Conservation (phyloP, 2,329 filamentous ascomycete species). For the Fusarium sp. region DNA sequence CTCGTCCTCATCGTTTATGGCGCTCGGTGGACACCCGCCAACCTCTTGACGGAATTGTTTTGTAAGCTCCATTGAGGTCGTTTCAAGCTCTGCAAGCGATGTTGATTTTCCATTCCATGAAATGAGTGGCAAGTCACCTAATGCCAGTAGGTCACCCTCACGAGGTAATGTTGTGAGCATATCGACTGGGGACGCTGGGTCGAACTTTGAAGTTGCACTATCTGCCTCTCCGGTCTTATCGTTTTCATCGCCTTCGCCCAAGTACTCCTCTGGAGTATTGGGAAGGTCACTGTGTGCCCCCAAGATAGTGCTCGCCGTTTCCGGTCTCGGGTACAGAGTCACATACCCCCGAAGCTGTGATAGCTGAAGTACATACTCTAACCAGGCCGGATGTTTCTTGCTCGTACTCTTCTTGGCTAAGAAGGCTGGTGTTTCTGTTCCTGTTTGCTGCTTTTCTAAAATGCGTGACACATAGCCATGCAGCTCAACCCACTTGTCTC, state of each 20-base stretch:
- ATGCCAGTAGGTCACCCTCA: constrained; percentile 54
- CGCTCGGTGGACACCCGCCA: constrained; percentile 67
- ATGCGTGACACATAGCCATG: constrained; percentile 80
- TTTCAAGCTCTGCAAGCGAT: constrained; percentile 52
- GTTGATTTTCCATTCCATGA: constrained; percentile 69
- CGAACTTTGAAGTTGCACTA: constrained; percentile 46
- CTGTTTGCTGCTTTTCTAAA: constrained; percentile 56
- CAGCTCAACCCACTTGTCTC: constrained; percentile 86
- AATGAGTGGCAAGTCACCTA: constrained; percentile 66
- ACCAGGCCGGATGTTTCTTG: constrained; percentile 77
- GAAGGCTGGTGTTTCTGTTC: constrained; percentile 51
- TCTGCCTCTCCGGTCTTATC: constrained; percentile 44
- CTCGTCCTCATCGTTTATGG: constrained; percentile 28
- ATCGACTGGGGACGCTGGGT: constrained; percentile 54
- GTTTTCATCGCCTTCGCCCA: constrained; percentile 40
- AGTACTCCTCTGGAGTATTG: constrained; percentile 75
- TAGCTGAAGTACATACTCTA: constrained; percentile 81
- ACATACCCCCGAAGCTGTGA: constrained; percentile 80
- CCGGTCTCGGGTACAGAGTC: constrained; percentile 78
- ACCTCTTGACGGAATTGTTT: constrained; percentile 68
- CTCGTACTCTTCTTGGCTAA: constrained; percentile 68
- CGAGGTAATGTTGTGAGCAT: constrained; percentile 61
- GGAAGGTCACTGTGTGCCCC: constrained; percentile 82
- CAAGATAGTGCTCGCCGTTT: constrained; percentile 65
- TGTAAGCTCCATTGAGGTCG: constrained; percentile 62